These are phyloP conservation scores for Rhododendron ovatum DNA, from an alignment of 148 eudicot species.

Conservation along the genomic window DNA sequence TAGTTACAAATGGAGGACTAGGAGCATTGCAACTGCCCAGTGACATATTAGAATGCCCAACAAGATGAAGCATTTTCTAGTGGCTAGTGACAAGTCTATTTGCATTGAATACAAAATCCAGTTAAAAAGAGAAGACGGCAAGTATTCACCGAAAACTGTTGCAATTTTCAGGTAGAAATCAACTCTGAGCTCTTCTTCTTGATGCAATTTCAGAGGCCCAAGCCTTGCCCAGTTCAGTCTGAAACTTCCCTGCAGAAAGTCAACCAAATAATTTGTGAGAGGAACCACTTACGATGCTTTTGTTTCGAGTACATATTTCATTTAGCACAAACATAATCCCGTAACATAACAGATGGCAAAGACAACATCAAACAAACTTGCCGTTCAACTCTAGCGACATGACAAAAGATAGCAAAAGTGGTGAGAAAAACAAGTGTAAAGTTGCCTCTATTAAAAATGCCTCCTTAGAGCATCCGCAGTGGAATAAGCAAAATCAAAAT, in stretches of 20 bases:
- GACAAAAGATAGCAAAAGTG: neutral
- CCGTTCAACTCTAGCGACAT: neutral
- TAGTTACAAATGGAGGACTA: neutral
- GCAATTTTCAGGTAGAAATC: conserved; percentile 8
- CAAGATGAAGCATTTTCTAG: neutral
- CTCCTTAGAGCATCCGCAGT: neutral
- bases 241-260: conserved; percentile 66
- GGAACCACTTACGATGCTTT: neutral
- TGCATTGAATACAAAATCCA: neutral
- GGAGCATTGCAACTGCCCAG: neutral
- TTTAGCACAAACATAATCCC: neutral
- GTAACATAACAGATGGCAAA: neutral
- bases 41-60: neutral
- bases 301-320: neutral
- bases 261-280: neutral
- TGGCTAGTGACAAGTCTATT: neutral
- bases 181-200: conserved; percentile 24
- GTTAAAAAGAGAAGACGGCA: neutral
- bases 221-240: conserved; percentile 78
- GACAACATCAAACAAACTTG: neutral
- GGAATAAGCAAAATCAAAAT: no score
- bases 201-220: conserved; percentile 88
- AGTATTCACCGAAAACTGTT: neutral
- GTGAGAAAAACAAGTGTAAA: neutral
- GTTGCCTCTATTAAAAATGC: neutral